Evolutionary conservation across 2,329 filamentous ascomycete genomes (phyloP).

Genomic region (Aspergillaceae sp.): DNA sequence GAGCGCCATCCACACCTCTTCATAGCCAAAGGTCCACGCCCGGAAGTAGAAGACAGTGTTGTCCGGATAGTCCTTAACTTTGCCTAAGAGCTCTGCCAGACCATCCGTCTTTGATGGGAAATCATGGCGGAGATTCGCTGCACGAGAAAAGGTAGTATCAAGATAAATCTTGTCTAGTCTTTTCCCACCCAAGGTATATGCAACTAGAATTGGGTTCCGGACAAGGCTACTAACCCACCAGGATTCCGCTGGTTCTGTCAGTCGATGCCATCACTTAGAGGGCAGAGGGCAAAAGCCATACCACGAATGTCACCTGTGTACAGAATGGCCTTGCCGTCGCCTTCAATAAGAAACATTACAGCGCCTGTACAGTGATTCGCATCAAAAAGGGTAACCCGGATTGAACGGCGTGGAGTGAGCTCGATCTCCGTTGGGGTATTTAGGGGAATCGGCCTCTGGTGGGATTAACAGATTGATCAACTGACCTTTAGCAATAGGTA

Average conservation of each 20-base stretch:
- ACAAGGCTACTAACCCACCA: constrained; percentile 74
- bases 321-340: constrained; percentile 59
- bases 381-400: constrained; percentile 77
- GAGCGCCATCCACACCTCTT: constrained; percentile 82
- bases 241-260: constrained; percentile 49
- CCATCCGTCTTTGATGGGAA: constrained; percentile 66
- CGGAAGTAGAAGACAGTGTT: constrained; percentile 77
- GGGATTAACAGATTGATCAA: background rate
- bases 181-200: constrained; percentile 60
- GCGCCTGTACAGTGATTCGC: constrained; percentile 87
- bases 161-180: constrained; percentile 75
- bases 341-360: constrained; percentile 88
- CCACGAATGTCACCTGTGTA: constrained; percentile 84
- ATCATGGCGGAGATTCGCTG: constrained; percentile 39
- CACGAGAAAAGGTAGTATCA: constrained; percentile 69
- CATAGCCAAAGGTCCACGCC: constrained; percentile 88
- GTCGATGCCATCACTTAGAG: background rate
- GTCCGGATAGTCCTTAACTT: constrained; percentile 58
- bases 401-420: constrained; percentile 56
- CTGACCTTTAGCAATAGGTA: background rate
- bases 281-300: constrained; percentile 8
- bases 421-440: constrained; percentile 72
- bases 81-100: constrained; percentile 60
- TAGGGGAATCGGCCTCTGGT: constrained; percentile 67
- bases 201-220: constrained; percentile 63